Conservation (phyloP, 2,329 filamentous ascomycete species). For the Pseudocercospora fuligena region DNA sequence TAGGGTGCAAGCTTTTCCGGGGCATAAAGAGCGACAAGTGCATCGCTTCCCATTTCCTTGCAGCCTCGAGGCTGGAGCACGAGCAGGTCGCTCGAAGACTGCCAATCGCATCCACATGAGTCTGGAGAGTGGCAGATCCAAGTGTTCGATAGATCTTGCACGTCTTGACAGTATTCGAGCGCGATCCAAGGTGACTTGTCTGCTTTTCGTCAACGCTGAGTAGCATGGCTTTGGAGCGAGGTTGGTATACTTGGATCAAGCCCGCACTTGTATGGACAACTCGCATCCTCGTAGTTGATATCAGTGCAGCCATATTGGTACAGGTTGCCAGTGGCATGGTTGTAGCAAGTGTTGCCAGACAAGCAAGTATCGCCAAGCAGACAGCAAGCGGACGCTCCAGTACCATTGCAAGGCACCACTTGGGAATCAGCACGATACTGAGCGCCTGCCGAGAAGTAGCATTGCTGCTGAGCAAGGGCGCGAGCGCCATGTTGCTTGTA, state of each 20-base stretch:
- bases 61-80: slow-evolving; percentile 33
- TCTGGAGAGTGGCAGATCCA: slow-evolving; percentile 40
- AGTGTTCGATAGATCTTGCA: slow-evolving; percentile 32
- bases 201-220: slow-evolving; percentile 17
- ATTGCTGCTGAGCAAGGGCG: slow-evolving; percentile 35
- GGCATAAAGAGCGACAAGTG: slow-evolving; percentile 38
- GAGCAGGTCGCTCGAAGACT: slow-evolving; percentile 27
- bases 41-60: slow-evolving; percentile 38
- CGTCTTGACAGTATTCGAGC: slow-evolving; percentile 35
- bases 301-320: slow-evolving; percentile 43
- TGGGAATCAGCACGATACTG: slow-evolving; percentile 32
- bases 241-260: slow-evolving; percentile 30
- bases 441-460: slow-evolving; percentile 39
- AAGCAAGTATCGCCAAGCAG: slow-evolving; percentile 38
- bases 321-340: slow-evolving; percentile 33
- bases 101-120: slow-evolving; percentile 38
- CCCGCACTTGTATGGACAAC: slow-evolving; percentile 39
- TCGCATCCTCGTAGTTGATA: slow-evolving; percentile 35
- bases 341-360: slow-evolving; percentile 38
- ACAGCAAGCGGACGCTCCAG: slow-evolving; percentile 36
- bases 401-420: slow-evolving; percentile 34
- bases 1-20: slow-evolving; percentile 35
- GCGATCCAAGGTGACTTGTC: slow-evolving; percentile 38
- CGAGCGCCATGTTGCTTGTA: not conserved
- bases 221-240: not conserved